Evolutionary conservation across 768 basidiomycete genomes (phyloP), one percentile per base, ranked within the genome.

Genomic region (Lactarius indigo): DNA sequence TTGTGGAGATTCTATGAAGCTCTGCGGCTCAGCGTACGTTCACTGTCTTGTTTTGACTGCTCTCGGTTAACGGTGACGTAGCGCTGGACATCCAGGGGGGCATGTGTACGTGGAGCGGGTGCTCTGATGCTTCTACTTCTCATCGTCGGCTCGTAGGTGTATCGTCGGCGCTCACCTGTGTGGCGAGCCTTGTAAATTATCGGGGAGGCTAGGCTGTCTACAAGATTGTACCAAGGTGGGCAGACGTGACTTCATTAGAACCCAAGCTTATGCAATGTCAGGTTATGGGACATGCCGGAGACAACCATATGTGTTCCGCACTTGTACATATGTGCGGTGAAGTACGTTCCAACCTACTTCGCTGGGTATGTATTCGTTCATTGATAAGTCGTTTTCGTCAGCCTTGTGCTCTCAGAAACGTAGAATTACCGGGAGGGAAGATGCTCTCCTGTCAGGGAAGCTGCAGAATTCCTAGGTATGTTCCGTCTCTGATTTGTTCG

Each of bases 31-130:
- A 70, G 75, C 75, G 86, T 86, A 71, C 54, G 84, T 77, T 17
- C 5, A 5, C 10, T 23, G 9, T 9, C 39, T 18, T 20, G 23
- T 12, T 28, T 18, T 52, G 31, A 31, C 31, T 10, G 9, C n/a
- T 0, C 26, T 10, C 3, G 28, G n/a, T 61, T 57, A 5, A 39
- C 12, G 42, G 2, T 15, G 8, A 0, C 3, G n/a, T 63, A 87
- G 85, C 26, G 86, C 85, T n/a, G 87, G 86, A 0, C 86, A 87
- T 65, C 72, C 79, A 30, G 85, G 84, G 23, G 76, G 75, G 17
- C 86, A 87, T 65, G 79, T 85, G 87, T 86, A 72, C 57, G 81
- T 63, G 37, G 39, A 26, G 9, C 1, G 6, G 13, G 55, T 23
- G 5, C 17, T 2, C 9, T 6, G 5, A 35, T 20, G 17, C 20